phyloP scores from a whole-genome alignment of 208 protist genomes.

The Wallacemonas collosoma region DNA sequence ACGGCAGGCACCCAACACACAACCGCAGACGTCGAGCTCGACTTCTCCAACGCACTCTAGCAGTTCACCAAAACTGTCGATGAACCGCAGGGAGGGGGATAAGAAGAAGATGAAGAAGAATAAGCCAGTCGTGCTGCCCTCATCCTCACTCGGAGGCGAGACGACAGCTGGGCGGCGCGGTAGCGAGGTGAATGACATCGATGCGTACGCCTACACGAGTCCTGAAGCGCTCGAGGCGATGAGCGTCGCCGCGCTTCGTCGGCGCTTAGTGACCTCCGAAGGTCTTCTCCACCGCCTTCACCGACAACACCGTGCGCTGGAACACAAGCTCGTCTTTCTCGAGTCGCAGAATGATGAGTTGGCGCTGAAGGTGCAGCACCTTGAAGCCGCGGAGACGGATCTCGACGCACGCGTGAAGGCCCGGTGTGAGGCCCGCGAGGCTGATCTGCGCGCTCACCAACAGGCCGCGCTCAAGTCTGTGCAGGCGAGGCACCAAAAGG shows the following conservation, averaged over 20 bases:
- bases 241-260: not conserved
- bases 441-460: not conserved
- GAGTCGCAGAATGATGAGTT: not conserved
- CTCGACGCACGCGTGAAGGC: conserved; percentile 4
- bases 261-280: conserved; percentile 2
- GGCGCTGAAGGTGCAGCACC: not conserved
- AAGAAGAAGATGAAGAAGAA: not conserved
- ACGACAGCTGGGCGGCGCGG: not conserved
- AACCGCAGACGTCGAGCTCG: not conserved
- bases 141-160: too few species aligned
- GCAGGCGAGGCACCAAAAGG: conserved; percentile 5
- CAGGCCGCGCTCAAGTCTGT: not conserved
- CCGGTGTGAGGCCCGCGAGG: not conserved
- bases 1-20: not conserved
- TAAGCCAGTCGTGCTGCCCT: too few species aligned
- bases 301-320: not conserved
- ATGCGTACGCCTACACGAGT: not conserved
- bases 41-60: not conserved
- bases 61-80: not conserved
- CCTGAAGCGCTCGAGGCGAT: not conserved
- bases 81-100: not conserved
- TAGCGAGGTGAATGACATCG: not conserved
- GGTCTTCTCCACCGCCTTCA: conserved; percentile 5
- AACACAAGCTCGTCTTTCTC: not conserved
- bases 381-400: not conserved